A percentile compares a stretch with the other conserved stretches of the same genome.
Evolutionary conservation across 2,329 filamentous ascomycete species (phyloP).

Genomic region (Cercospora zeae-maydis): DNA sequence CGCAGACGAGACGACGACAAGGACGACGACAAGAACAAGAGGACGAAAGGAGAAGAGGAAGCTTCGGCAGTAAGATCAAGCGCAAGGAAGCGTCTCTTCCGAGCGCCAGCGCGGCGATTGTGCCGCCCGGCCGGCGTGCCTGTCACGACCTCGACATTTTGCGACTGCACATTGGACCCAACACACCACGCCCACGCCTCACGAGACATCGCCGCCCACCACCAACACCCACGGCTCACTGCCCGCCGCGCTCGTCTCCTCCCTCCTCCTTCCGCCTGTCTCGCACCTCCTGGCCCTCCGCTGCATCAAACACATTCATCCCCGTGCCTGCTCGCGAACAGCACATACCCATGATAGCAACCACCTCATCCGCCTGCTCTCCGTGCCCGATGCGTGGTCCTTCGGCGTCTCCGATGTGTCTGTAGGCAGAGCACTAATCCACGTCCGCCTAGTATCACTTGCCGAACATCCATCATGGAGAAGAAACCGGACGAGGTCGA

Average conservation of each 20-base stretch:
- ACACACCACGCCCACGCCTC: neutral
- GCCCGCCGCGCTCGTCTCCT: neutral
- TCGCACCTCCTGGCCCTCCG: neutral
- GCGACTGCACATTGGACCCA: slow-evolving; percentile 3
- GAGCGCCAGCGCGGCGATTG: neutral
- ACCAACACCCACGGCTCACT: neutral
- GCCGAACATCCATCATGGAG: neutral
- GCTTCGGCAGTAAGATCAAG: neutral
- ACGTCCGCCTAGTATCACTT: neutral
- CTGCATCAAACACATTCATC: neutral
- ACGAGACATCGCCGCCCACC: neutral
- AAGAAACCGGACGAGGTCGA: neutral
- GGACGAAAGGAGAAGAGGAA: neutral
- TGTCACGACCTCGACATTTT: slow-evolving; percentile 7
- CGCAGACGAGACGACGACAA: neutral
- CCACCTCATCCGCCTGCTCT: neutral
- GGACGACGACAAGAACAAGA: neutral
- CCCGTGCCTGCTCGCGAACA: neutral
- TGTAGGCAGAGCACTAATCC: neutral
- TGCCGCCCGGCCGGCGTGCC: slow-evolving; percentile 2
- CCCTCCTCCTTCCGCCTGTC: neutral
- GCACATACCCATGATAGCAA: neutral
- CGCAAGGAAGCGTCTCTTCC: neutral
- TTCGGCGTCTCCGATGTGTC: neutral
- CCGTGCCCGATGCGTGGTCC: neutral